phyloP scores from a whole-genome alignment of 768 basidiomycete species.

The Mycena polygramma region DNA sequence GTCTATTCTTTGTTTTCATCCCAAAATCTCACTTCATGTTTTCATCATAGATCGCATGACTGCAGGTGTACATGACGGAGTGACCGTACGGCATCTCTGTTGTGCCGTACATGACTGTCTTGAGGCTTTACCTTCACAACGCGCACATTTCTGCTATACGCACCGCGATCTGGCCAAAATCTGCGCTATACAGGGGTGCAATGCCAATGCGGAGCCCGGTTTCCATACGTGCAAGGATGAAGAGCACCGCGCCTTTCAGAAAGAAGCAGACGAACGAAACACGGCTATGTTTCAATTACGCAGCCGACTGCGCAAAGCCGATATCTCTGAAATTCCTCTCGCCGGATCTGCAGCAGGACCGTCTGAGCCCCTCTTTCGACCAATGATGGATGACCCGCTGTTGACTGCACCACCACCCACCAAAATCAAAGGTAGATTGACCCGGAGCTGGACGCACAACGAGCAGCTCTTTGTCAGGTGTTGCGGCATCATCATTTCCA shows the following conservation, averaged over 20 bases:
- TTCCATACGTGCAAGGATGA: not conserved
- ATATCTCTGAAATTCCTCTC: not conserved
- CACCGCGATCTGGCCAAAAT: not conserved
- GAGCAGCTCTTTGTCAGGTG: not conserved
- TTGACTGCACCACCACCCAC: not conserved
- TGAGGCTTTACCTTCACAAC: not conserved
- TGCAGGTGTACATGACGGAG: constrained; percentile 15
- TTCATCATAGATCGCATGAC: constrained; percentile 3
- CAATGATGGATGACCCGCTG: too few species aligned
- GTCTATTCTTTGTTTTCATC: not conserved
- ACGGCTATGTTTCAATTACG: constrained; percentile 13
- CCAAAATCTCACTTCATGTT: too few species aligned
- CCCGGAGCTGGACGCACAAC: not conserved
- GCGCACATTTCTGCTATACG: not conserved
- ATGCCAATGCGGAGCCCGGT: not conserved
- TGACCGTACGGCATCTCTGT: not conserved
- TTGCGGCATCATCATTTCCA: not conserved
- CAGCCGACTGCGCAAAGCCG: not conserved
- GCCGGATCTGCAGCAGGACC: not conserved
- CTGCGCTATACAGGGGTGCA: constrained; percentile 3
- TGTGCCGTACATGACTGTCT: constrained; percentile 16
- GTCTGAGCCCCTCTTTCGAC: too few species aligned
- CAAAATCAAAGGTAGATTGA: not conserved
- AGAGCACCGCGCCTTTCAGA: not conserved
- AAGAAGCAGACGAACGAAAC: not conserved